A percentile compares a stretch with the other conserved stretches of the same genome.
Conservation (phyloP, 306 rosid species). For the Chamaecrista fasciculata region DNA sequence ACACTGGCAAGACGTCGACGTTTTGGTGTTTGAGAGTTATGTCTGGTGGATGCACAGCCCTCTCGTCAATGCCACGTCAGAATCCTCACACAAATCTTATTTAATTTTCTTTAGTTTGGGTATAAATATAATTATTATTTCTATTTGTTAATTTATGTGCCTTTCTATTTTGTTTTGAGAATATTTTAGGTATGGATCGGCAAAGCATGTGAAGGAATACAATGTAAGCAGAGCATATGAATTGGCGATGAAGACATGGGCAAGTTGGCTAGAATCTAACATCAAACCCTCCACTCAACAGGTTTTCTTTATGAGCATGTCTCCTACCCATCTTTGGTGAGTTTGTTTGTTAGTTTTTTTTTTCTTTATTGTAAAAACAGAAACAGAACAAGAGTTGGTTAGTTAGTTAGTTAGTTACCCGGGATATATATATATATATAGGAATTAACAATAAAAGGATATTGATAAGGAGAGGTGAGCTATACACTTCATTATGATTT, state of each 20-base stretch:
- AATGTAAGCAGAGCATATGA: conserved; percentile 74
- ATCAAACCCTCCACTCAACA: conserved; percentile 55
- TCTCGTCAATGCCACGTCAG: conserved; percentile 75
- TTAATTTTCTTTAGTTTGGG: too few species aligned
- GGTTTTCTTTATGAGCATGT: conserved; percentile 87
- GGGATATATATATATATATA: too few species aligned
- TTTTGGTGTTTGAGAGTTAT: conserved; percentile 87
- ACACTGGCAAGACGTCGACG: conserved; percentile 82
- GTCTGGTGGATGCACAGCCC: conserved; percentile 93
- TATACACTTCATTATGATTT: too few species aligned
- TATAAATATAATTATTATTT: too few species aligned
- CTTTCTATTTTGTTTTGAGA: too few species aligned
- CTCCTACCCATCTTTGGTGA: conserved; percentile 91
- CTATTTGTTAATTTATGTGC: too few species aligned
- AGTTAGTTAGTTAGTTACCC: too few species aligned
- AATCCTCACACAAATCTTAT: background rate
- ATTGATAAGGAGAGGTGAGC: too few species aligned
- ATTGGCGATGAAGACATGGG: conserved; percentile 86
- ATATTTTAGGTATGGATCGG: conserved; percentile 61
- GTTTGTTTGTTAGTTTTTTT: too few species aligned
- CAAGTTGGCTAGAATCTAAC: conserved; percentile 73
- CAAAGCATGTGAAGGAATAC: conserved; percentile 64
- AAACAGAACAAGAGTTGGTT: too few species aligned
- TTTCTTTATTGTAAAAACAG: too few species aligned
- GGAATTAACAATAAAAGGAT: too few species aligned